Base-by-base conservation (phyloP, 345 rosid species). In the Stellera chamaejasme region DNA sequence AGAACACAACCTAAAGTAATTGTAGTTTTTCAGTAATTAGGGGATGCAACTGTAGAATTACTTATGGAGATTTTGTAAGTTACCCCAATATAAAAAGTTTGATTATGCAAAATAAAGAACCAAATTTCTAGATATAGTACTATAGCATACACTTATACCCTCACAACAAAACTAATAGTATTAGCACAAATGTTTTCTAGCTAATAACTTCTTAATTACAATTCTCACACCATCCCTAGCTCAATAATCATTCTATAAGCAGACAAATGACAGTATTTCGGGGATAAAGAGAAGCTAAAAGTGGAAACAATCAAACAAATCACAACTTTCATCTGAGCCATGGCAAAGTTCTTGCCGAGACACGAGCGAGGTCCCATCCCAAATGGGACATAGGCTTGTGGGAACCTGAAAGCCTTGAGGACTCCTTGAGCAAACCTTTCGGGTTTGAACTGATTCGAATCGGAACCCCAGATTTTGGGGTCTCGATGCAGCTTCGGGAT, bases 361-460 rank as follows among this genome's bases (percentile, higher is more conserved):
- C 98, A 88, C 55, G 64, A 48, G 43, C 95, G 78, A 41, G 88
- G 82, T 11, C 98, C 98, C 3, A 84, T 51, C 10, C 94, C 96
- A 26, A 91, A 91, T 0, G 95, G 85, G 11, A 85, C 61, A 36
- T 80, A 83, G 13, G 79, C 79, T 28, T 84, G 88, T 4, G 90
- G 87, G 43, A 69, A 66, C 58, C 82, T 85, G 69, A 90, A 85
- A 15, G 96, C 95, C 49, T 69, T 83, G 5, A 88, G 60, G 52
- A 85, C 66, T 10, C 98, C 96, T 14, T 88, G 71, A 1, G 56
- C 52, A 59, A 88, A 91, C 71, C 93, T 79, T 26, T 65, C 70
- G 5, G 98, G 98, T 42, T 79, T 85, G 71, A 88, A 85, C 54
- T 83, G 83, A 47, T 83, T 76, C 0, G 86, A 84, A 19, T 88